Evolutionary conservation across 176 grass and related monocot genomes (phyloP).

Genomic region (Musa beccarii): DNA sequence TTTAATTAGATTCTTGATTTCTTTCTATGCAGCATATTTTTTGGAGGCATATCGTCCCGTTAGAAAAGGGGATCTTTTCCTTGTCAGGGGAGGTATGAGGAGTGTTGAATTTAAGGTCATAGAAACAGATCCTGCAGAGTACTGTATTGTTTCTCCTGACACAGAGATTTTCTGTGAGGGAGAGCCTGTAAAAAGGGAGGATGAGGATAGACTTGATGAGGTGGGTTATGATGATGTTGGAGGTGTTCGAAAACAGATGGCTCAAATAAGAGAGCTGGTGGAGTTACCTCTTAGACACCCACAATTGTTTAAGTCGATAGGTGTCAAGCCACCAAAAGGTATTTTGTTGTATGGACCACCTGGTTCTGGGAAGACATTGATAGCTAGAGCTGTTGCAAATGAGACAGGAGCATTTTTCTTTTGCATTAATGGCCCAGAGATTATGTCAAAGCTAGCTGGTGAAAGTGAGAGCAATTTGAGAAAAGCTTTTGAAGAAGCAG

Average conservation of each 20-base stretch:
- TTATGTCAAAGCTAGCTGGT: constrained; percentile 42
- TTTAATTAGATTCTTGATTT: background rate
- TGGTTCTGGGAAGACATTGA: constrained; percentile 52
- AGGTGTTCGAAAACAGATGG: constrained; percentile 44
- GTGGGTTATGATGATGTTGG: constrained; percentile 54
- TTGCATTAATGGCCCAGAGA: constrained; percentile 42
- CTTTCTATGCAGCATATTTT: constrained; percentile 38
- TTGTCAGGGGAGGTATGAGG: constrained; percentile 32
- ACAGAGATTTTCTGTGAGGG: constrained; percentile 13
- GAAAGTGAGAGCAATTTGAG: constrained; percentile 40
- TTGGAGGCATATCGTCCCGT: constrained; percentile 11
- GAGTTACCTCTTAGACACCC: constrained; percentile 57
- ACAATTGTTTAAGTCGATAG: constrained; percentile 40
- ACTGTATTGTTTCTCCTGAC: constrained; percentile 17
- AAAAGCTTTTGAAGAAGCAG: constrained; percentile 32
- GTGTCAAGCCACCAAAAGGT: constrained; percentile 44
- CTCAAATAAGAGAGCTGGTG: constrained; percentile 45
- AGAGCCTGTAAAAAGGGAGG: constrained; percentile 25
- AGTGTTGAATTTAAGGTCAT: constrained; percentile 45
- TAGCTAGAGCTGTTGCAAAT: constrained; percentile 37
- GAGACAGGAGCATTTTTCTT: constrained; percentile 43
- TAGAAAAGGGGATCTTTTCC: constrained; percentile 35
- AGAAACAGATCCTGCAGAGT: constrained; percentile 22
- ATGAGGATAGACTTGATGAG: constrained; percentile 45
- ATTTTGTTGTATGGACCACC: constrained; percentile 53